Evolutionary conservation across 495 filamentous ascomycete species (phyloP), one percentile per base, ranked within the genome.

Genomic region (Penicillium subrubescens): DNA sequence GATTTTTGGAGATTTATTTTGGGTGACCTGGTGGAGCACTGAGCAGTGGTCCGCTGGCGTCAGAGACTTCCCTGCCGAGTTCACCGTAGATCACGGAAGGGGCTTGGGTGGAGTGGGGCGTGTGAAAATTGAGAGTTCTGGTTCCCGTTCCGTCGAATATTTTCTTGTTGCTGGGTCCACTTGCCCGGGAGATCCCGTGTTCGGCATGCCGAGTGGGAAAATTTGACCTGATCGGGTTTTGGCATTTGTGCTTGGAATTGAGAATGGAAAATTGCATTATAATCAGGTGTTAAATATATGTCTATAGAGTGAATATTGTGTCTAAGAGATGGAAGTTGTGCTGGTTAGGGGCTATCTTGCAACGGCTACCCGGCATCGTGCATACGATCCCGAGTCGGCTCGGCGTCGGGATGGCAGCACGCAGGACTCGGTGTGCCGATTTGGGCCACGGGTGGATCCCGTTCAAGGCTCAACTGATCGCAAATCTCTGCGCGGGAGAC

Each of bases 371-470:
- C 57, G 65, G 60, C 50, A 58, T 44, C 35, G 44, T 55, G 34
- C 50, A 34, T 27, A n/a, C 46, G 58, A 71, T 67, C 57, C 71
- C 71, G 68, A 71, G 62, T 68, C 69, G 63, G 66, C 50, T 61
- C 64, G 64, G 62, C 11, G 39, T 72, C 67, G 69, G 71, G 58
- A 72, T 35, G 41, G 52, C 11, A 51, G 50, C 58, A 61, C 33
- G 19, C 41, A 44, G 25, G 48, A 67, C 57, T 74, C 71, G 71
- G 71, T 74, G 69, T 74, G 69, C 71, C 71, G 71, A 73, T 67
- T 65, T 46, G 61, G 69, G 60, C n/a, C 44, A 46, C 7, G 11
- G 29, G 69, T 73, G 71, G 69, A 43, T 33, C 50, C 61, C 35
- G 29, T 37, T 27, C 44, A 59, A 43, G 59, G 57, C 46, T 54